Base-by-base conservation (phyloP, 441 rosid genomes). In the Syzygium syzygioides region DNA sequence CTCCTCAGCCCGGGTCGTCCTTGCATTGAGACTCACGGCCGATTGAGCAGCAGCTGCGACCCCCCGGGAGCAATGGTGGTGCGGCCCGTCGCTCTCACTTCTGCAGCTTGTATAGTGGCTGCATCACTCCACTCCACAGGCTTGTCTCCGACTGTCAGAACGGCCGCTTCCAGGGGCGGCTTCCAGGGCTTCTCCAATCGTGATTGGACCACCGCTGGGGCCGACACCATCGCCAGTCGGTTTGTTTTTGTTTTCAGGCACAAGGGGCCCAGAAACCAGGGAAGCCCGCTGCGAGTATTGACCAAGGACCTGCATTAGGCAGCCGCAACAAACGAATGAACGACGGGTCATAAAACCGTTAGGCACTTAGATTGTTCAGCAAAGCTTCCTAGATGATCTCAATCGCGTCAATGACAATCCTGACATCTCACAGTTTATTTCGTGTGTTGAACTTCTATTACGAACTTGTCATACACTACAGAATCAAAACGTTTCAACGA, bases 51-150 rank as follows among this genome's bases (percentile, higher is more conserved):
- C 71, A 1, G 87, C 90, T 15, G 90, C 90, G 12, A 88, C 87
- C 88, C 86, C n/a, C 76, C 79, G 1, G 90, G 90, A 45, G 55
- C 32, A 17, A 25, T 85, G 85, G 90, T 88, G 52, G 85, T 55
- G 66, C 85, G 53, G 37, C 90, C 88, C 0, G 60, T 88, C 3
- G 86, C 90, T 30, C 85, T 86, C 66, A 88, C 85, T 68, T 88
- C 90, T 5, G 88, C 87, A 20, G 87, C 90, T 76, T 86, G 90
- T 76, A 86, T 88, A 7, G 90, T 86, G 3, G 90, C 88, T 5
- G 90, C 90, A 56, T 88, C 90, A 56, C 88, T 88, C 48, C 71
- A n/a, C 30, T 85, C 85, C 86, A 88, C 90, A 5, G 86, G 87
- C 87, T 88, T 88, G 85, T 88, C 84, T 45, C 86, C 59, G 1